These are phyloP conservation scores for Diaporthe citri DNA, from an alignment of 2,329 filamentous ascomycete species.

Conservation along the genomic window DNA sequence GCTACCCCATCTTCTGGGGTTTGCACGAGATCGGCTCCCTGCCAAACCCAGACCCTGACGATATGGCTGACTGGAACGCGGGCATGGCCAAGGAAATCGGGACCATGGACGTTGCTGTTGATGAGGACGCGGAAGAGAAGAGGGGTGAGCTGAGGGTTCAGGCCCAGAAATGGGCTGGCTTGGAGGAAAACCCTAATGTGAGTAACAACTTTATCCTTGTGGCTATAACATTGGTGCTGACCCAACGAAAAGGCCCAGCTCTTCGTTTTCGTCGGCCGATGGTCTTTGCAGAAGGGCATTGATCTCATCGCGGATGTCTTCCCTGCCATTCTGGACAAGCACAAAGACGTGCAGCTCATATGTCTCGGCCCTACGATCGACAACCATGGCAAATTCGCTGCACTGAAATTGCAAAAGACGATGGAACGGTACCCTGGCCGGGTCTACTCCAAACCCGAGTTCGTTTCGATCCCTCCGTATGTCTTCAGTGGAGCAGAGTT, in stretches of 20 bases:
- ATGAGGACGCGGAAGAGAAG: slow-evolving; percentile 51
- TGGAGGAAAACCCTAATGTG: slow-evolving; percentile 67
- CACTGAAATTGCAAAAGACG: slow-evolving; percentile 71
- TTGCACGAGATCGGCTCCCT: slow-evolving; percentile 70
- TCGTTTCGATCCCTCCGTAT: slow-evolving; percentile 73
- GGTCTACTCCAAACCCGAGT: slow-evolving; percentile 77
- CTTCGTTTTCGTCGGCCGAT: slow-evolving; percentile 77
- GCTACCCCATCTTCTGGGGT: slow-evolving; percentile 77
- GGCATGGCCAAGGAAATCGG: slow-evolving; percentile 63
- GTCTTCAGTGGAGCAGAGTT: slow-evolving; percentile 78
- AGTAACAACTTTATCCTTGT: background rate
- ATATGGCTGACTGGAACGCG: slow-evolving; percentile 70
- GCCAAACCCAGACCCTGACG: slow-evolving; percentile 73
- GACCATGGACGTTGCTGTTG: slow-evolving; percentile 61
- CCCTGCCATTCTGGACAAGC: slow-evolving; percentile 69
- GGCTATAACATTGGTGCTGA: background rate
- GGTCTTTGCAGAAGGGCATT: slow-evolving; percentile 77
- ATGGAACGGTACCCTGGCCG: slow-evolving; percentile 75
- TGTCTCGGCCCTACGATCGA: slow-evolving; percentile 75
- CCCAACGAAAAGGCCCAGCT: slow-evolving; percentile 62
- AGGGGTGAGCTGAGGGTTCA: slow-evolving; percentile 68
- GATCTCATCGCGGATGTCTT: slow-evolving; percentile 76
- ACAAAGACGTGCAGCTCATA: slow-evolving; percentile 70
- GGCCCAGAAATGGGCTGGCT: slow-evolving; percentile 76
- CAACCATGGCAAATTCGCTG: slow-evolving; percentile 75